Conservation (phyloP, 1,284 basidiomycete species). For the Naganishia albida region DNA sequence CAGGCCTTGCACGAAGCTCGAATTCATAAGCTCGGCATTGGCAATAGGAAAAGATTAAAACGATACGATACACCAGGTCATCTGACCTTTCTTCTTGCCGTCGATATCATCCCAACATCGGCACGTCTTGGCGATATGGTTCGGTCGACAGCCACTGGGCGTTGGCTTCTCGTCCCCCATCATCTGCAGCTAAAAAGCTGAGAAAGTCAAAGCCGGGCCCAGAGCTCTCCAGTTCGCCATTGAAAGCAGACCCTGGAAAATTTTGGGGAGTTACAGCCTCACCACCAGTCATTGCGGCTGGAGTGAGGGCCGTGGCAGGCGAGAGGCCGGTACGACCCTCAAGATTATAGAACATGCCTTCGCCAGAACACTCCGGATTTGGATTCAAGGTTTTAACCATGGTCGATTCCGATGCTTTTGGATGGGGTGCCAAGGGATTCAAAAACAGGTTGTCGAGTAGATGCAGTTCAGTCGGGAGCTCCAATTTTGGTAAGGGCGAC, state of each 20-base stretch:
- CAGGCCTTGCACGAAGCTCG: too few species aligned
- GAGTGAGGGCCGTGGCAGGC: background rate
- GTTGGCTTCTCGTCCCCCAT: conserved; percentile 33
- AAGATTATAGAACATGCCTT: background rate
- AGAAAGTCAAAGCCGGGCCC: conserved; percentile 33
- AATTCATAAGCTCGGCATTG: too few species aligned
- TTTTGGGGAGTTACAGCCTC: background rate
- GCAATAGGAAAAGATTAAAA: too few species aligned
- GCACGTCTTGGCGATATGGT: conserved; percentile 34
- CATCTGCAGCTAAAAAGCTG: conserved; percentile 34
- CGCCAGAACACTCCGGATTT: conserved; percentile 3
- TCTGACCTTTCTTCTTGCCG: background rate
- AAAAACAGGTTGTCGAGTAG: conserved; percentile 55
- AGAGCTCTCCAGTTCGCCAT: conserved; percentile 21
- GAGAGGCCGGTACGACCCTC: conserved; percentile 5
- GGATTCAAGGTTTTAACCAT: conserved; percentile 8
- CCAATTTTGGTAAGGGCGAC: conserved; percentile 47
- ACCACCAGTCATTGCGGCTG: background rate
- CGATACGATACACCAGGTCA: too few species aligned
- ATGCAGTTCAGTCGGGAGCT: conserved; percentile 53
- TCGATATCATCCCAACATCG: conserved; percentile 30
- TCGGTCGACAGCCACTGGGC: conserved; percentile 34
- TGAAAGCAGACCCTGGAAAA: background rate
- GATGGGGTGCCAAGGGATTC: conserved; percentile 53
- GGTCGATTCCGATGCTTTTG: conserved; percentile 53